Evolutionary conservation across 2,329 filamentous ascomycete species (phyloP).

Genomic region (Talaromyces sp.): DNA sequence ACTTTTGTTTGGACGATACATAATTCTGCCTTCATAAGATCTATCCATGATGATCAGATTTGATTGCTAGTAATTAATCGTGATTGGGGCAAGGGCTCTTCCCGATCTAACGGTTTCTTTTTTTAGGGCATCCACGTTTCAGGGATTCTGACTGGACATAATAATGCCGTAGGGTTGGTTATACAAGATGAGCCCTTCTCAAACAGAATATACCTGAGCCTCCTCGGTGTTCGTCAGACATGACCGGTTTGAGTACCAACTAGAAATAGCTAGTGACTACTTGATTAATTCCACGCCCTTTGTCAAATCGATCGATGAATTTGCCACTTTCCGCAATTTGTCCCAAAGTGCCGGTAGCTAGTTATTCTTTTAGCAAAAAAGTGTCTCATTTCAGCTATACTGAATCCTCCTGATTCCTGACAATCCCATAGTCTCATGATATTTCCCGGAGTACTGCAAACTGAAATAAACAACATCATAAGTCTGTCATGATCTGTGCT

Average conservation of each 20-base stretch:
- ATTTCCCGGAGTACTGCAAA: not conserved
- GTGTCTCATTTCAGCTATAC: not conserved
- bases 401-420: not conserved
- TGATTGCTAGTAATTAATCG: not conserved
- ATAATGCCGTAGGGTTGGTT: not conserved
- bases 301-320: not conserved
- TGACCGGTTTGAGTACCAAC: not conserved
- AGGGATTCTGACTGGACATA: not conserved
- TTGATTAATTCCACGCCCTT: not conserved
- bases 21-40: not conserved
- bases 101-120: not conserved
- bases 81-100: not conserved
- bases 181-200: not conserved
- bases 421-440: not conserved
- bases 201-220: not conserved
- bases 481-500: not conserved
- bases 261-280: not conserved
- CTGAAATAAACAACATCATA: not conserved
- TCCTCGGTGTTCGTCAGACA: not conserved
- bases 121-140: conserved; percentile 1
- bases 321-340: not conserved
- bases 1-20: not conserved
- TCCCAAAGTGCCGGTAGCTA: not conserved
- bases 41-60: not conserved
- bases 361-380: not conserved